Base-by-base conservation (phyloP, 1,284 basidiomycete genomes). In the Ceratobasidium sp. region DNA sequence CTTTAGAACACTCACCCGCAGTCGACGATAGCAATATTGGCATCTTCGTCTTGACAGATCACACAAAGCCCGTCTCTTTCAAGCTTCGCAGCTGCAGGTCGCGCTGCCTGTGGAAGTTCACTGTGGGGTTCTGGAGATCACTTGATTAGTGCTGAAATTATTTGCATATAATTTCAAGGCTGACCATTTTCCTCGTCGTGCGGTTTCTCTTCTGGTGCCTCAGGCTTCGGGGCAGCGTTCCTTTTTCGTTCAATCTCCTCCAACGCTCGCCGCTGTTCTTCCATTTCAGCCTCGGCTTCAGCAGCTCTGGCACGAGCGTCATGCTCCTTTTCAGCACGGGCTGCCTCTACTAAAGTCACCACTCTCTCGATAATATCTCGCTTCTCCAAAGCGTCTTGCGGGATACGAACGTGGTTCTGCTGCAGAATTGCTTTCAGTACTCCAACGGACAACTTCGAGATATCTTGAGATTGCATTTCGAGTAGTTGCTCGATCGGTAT, bases 21-120 rank as follows among this genome's bases (percentile, higher is more conserved):
- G 81, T 96, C 94, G n/a, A 95, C 91, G 63, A 95, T 89, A 1
- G 93, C 94, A 69, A 96, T 92, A 75, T 91, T 94, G 0, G 94
- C 94, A 76, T 96, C 94, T 72, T 95, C 92, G 76, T 96, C 94
- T 79, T 95, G 93, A 79, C 94, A 96, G 18, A 96, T 87, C 0
- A 96, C 92, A 79, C 94, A 96, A 1, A 95, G 81, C 0, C 94
- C 94, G 14, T 85, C 86, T 23, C 91, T 85, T 73, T 94, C 92
- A 5, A 86, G 80, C 47, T 79, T 81, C 0, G 82, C 78, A 7
- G 81, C 47, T 4, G 26, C 47, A 7, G 78, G 78, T 61, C 78
- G 81, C 72, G 81, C 80, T 43, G 80, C 78, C 64, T 78, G 77
- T 14, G 80, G 77, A 16, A 64, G 32, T 21, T 52, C 11, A 18